A percentile compares a stretch with the other conserved stretches of the same genome.
Conservation (phyloP, 1,139 yeast genomes). For the Geotrichum klebahnii region DNA sequence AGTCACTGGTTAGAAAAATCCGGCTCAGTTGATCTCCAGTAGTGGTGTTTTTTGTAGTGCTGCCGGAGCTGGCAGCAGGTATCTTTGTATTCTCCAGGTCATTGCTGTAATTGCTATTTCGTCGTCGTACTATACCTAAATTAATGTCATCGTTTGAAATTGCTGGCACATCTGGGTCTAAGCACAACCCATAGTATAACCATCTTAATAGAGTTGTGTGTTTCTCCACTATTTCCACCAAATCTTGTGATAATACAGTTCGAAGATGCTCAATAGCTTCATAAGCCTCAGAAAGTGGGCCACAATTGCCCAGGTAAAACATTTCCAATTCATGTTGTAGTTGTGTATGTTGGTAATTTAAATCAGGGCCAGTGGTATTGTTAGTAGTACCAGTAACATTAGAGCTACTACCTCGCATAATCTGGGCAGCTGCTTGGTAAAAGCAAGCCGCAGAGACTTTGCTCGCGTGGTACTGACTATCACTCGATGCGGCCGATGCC, state of each 20-base stretch:
- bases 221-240: background rate
- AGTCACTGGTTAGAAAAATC: constrained; percentile 22
- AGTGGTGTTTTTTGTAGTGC: too few species aligned
- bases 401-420: background rate
- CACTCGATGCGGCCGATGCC: background rate
- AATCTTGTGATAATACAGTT: background rate
- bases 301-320: constrained; percentile 5
- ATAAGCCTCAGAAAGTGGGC: constrained; percentile 1
- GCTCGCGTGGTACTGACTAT: background rate
- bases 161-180: constrained; percentile 17
- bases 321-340: background rate
- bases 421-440: constrained; percentile 2
- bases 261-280: background rate
- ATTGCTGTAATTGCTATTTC: constrained; percentile 6
- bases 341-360: too few species aligned
- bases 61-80: too few species aligned
- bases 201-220: constrained; percentile 9
- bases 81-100: too few species aligned
- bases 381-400: background rate
- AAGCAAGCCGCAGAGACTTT: constrained; percentile 7
- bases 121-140: background rate
- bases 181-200: constrained; percentile 22
- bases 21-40: too few species aligned
- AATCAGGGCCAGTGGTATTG: background rate
- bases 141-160: background rate